A percentile compares a stretch with the other conserved stretches of the same genome.
Conservation (phyloP, 2,329 filamentous ascomycete genomes). For the Mycocentrospora acerina region DNA sequence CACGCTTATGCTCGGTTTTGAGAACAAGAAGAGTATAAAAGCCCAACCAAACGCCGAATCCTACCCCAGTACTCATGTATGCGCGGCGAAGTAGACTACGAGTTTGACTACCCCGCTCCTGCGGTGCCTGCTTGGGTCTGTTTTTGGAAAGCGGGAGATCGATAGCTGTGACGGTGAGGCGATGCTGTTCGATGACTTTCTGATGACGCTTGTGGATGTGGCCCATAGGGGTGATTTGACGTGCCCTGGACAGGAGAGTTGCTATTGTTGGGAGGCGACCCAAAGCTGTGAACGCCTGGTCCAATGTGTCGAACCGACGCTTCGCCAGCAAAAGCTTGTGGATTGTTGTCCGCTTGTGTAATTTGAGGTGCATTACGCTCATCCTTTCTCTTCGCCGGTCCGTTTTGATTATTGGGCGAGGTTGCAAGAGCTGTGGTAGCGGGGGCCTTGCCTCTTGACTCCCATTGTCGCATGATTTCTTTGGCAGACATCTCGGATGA, state of each 20-base stretch:
- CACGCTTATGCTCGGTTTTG: too few relatives aligned
- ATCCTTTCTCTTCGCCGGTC: constrained; percentile 56
- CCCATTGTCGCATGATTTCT: constrained; percentile 92
- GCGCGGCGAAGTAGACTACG: too few relatives aligned
- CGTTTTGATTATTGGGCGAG: constrained; percentile 37
- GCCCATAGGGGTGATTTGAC: constrained; percentile 37
- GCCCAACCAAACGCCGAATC: too few relatives aligned
- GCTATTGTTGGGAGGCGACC: constrained; percentile 23
- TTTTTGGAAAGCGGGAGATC: constrained; percentile 39
- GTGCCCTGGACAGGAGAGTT: constrained; percentile 30
- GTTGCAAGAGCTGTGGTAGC: constrained; percentile 54
- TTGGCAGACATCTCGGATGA: constrained; percentile 90
- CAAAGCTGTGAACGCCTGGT: constrained; percentile 14
- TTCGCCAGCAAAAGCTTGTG: constrained; percentile 79
- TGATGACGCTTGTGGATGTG: constrained; percentile 34
- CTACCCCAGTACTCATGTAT: too few relatives aligned
- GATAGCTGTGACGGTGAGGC: constrained; percentile 43
- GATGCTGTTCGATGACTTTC: constrained; percentile 40
- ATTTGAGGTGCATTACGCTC: constrained; percentile 56
- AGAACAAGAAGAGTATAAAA: constrained; percentile 12
- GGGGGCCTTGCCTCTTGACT: constrained; percentile 72
- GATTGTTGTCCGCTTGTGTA: constrained; percentile 83
- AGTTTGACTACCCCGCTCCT: constrained; percentile 32
- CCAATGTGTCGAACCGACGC: constrained; percentile 76
- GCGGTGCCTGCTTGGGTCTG: constrained; percentile 39